These are phyloP conservation scores for Aurantiochytrium sp. DNA, from an alignment of 108 stramenopile species.

Conservation along the genomic window DNA sequence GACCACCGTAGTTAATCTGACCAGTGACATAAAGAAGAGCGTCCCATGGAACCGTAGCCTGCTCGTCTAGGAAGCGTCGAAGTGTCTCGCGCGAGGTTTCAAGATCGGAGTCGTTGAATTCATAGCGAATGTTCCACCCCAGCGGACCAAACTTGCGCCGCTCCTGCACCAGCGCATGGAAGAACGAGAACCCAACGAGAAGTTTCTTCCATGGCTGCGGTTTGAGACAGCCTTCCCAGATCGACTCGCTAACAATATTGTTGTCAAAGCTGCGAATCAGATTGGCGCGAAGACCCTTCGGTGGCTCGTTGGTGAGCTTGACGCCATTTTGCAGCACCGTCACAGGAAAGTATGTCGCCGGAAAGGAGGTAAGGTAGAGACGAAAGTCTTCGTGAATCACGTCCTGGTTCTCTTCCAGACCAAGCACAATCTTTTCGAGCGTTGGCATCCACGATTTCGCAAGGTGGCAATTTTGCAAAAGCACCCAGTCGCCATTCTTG, in stretches of 20 bases:
- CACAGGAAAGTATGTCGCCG: conserved; percentile 54
- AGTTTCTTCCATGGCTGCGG: conserved; percentile 45
- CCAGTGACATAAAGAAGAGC: conserved; percentile 59
- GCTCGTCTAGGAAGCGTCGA: conserved; percentile 50
- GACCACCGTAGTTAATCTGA: conserved; percentile 65
- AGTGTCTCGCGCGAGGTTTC: conserved; percentile 50
- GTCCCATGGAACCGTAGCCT: conserved; percentile 52
- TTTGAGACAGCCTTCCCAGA: conserved; percentile 31
- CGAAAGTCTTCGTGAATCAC: conserved; percentile 47
- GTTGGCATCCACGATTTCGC: conserved; percentile 55
- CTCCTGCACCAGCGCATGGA: conserved; percentile 62
- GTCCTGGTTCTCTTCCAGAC: conserved; percentile 28
- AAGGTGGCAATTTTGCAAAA: conserved; percentile 51
- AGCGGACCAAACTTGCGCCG: conserved; percentile 60
- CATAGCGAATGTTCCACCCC: conserved; percentile 63
- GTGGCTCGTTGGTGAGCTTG: conserved; percentile 48
- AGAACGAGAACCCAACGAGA: conserved; percentile 45
- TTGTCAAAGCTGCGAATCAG: conserved; percentile 43
- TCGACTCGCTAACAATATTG: conserved; percentile 42
- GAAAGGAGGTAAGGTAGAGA: conserved; percentile 50
- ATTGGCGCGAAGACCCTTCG: conserved; percentile 40
- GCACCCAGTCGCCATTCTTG: conserved; percentile 39
- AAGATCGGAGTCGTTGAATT: conserved; percentile 59
- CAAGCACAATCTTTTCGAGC: conserved; percentile 35
- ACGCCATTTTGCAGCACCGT: conserved; percentile 46